Evolutionary conservation across 257 asterid species (phyloP), one percentile per base, ranked within the genome.

Genomic region (Capsicum baccatum): DNA sequence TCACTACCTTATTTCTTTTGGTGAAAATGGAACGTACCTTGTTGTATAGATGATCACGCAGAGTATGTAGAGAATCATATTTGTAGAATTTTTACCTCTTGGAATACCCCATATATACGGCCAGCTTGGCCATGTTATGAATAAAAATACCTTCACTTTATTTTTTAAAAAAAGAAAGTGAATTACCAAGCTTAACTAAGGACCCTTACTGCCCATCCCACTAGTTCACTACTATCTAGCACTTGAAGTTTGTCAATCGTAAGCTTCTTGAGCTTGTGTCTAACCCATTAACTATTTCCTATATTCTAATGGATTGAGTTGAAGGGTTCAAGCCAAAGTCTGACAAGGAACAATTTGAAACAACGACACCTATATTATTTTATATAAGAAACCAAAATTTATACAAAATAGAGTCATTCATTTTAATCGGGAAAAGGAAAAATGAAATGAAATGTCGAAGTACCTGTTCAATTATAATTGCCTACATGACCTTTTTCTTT

Each of bases 211-310:
- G 19, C 62, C 13, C 52, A 47, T 50, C 81, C 59, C 42, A 73
- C 59, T 73, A 73, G 10, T 73, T 39, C 47, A 50, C 62, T 50
- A 74, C 47, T 74, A 74, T 74, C 62, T 74, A 74, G 44, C 62
- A 74, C 62, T 74, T 21, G 62, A 74, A 50, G 8, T 50, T 74
- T 15, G 8, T 13, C 62, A 21, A 21, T 8, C 12, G 44, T 21
- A 48, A 74, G 59, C 81, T 74, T 74, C 62, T 74, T 50, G 62
- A 74, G 62, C 19, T 6, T 50, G 81, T 12, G 62, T 44, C 80
- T 11, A 74, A 74, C 60, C 80, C 62, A 50, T 74, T 74, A 6
- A 74, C 60, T 50, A 74, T 50, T 19, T 21, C 81, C 47, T 74
- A 50, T 50, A 74, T 50, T 50, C 62, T 7, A 74, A 50, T 74